A percentile compares a stretch with the other conserved stretches of the same genome.
phyloP scores from a whole-genome alignment of 495 filamentous ascomycete species.

The Neurospora discreta region DNA sequence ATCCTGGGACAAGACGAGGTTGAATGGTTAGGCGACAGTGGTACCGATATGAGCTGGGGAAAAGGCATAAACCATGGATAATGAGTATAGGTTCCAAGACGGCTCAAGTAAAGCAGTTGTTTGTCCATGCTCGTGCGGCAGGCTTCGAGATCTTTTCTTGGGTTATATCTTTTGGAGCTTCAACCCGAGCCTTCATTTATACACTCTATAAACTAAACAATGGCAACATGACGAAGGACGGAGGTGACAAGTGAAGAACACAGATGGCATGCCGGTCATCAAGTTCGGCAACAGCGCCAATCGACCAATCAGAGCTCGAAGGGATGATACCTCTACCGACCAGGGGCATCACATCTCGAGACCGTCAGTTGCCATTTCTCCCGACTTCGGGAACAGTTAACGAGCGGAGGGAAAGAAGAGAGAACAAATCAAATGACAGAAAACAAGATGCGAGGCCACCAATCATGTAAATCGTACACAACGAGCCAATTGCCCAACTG shows the following conservation, averaged over 20 bases:
- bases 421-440: background rate
- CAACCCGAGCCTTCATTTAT: background rate
- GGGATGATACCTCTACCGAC: background rate
- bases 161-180: background rate
- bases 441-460: background rate
- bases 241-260: background rate
- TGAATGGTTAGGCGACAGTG: background rate
- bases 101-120: background rate
- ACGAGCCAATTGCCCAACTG: background rate
- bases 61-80: background rate
- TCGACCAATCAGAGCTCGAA: background rate
- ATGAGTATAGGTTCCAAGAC: background rate
- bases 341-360: background rate
- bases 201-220: background rate
- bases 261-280: background rate
- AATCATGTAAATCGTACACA: background rate
- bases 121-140: background rate
- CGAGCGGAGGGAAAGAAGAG: background rate
- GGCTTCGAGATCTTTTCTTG: too few relatives aligned
- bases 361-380: background rate
- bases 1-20: background rate
- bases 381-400: background rate
- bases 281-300: background rate
- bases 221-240: background rate
- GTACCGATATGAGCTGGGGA: background rate